phyloP scores from a whole-genome alignment of 805 yeast genomes.

The Scheffersomyces lignosus region DNA sequence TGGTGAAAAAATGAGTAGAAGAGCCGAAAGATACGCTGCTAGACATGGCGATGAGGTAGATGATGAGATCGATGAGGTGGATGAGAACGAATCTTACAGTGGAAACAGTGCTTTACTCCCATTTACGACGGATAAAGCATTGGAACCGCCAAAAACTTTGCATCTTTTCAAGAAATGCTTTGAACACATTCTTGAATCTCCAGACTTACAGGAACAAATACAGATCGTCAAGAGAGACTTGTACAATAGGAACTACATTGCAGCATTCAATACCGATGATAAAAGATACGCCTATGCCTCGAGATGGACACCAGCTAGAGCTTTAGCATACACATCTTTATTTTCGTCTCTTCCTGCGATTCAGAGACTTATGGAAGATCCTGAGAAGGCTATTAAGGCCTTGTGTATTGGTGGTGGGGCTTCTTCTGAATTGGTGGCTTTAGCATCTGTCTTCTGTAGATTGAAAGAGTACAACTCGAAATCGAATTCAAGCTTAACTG shows the following conservation, averaged over 20 bases:
- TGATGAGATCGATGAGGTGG: constrained; percentile 3
- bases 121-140: constrained; percentile 28
- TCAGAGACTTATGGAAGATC: constrained; percentile 33
- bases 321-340: constrained; percentile 70
- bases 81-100: neutral
- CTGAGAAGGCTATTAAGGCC: constrained; percentile 34
- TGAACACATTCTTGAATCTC: constrained; percentile 31
- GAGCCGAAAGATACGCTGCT: constrained; percentile 29
- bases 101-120: constrained; percentile 28
- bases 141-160: constrained; percentile 36
- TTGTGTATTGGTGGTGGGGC: constrained; percentile 89
- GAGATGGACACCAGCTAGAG: constrained; percentile 85
- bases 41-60: constrained; percentile 12
- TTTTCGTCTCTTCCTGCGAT: constrained; percentile 53
- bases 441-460: constrained; percentile 57
- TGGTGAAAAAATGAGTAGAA: constrained; percentile 24
- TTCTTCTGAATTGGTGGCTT: constrained; percentile 72
- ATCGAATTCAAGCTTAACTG: constrained; percentile 34
- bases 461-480: constrained; percentile 35
- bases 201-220: constrained; percentile 42
- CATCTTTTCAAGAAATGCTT: constrained; percentile 36
- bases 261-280: constrained; percentile 64
- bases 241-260: constrained; percentile 65
- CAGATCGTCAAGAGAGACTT: constrained; percentile 72
- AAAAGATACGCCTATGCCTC: constrained; percentile 76